A percentile compares a stretch with the other conserved stretches of the same genome.
phyloP scores from a whole-genome alignment of 2,329 filamentous ascomycete genomes.

The Phyllosticta capitalensis region DNA sequence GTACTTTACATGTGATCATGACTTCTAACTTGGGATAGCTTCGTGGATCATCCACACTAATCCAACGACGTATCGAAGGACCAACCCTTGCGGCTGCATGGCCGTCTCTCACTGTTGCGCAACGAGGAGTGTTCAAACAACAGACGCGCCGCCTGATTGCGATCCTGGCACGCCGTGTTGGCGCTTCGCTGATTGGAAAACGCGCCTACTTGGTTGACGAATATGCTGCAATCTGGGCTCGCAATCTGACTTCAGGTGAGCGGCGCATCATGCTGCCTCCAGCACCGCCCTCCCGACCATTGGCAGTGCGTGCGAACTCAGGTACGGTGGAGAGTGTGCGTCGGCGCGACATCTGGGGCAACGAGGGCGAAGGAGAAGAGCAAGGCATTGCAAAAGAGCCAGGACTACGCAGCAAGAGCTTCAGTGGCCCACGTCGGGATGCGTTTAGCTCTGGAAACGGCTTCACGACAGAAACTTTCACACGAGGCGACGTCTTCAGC shows the following conservation, averaged over 20 bases:
- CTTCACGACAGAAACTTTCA: background rate
- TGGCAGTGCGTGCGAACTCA: background rate
- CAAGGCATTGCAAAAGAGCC: background rate
- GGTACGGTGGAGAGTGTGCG: background rate
- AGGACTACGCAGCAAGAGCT: background rate
- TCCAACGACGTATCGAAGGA: constrained; percentile 33
- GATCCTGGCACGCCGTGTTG: background rate
- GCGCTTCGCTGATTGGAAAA: background rate
- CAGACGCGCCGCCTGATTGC: constrained; percentile 20
- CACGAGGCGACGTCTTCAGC: background rate
- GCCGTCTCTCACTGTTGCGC: constrained; percentile 25
- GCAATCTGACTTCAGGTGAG: constrained; percentile 3
- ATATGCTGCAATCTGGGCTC: constrained; percentile 4
- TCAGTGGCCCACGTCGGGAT: background rate
- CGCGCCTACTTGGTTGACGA: constrained; percentile 2
- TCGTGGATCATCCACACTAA: constrained; percentile 27
- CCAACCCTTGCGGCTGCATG: constrained; percentile 29
- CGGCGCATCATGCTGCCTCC: constrained; percentile 1
- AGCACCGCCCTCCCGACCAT: background rate
- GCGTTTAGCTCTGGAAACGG: background rate
- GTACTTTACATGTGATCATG: too few relatives aligned
- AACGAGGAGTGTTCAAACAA: constrained; percentile 27
- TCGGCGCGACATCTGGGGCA: background rate
- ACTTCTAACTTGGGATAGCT: background rate
- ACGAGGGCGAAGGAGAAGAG: background rate